Base-by-base conservation (phyloP, 169 alveolate genomes). In the Babesia ovata region DNA sequence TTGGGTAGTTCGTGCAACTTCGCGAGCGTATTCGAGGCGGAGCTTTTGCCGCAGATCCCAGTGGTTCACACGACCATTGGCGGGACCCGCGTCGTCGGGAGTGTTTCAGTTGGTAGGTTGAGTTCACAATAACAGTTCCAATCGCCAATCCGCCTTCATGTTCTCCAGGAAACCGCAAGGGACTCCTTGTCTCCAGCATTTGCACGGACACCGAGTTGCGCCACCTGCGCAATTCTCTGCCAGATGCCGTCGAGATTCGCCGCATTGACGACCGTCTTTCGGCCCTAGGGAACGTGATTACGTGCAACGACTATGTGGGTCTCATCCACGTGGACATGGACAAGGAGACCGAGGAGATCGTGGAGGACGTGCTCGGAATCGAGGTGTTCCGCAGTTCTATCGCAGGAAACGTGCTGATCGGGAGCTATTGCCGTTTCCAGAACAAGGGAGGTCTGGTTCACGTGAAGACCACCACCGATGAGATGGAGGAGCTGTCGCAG, bases 401-500 rank as follows among this genome's bases (percentile, higher is more conserved):
- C n/a, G 99, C 99, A 24, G 98, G 98, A n/a, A 96, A 97, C 79
- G 99, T 96, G 39, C 92, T 98, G 56, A 99, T 97, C 39, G 99
- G 99, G 54, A 95, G 98, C 62, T 98, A 98, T 90, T 95, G 98
- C 45, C 93, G 90, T 22, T 93, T 98, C 59, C 96, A 97, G 48
- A 98, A 98, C 86, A 88, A 92, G 84, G 99, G 99, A 26, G 99
- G 99, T 0, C 84, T 97, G 75, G 96, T 97, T 29, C 99, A 98
- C 84, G 98, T 98, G 33, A 91, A 93, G 92, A 95, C 99, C 13
- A 86, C 98, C 8, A 96, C 96, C n/a, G 99, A 96, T 70, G 99
- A 98, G 84, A 94, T 97, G 89, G 99, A 98, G 88, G 99, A 98
- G 81, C 86, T 98, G 28, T 93, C 99, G 24, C 96, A 96, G 82